These are phyloP conservation scores for Backusella tarrabulga DNA, from an alignment of 192 early-diverging fungal species.

Conservation along the genomic window DNA sequence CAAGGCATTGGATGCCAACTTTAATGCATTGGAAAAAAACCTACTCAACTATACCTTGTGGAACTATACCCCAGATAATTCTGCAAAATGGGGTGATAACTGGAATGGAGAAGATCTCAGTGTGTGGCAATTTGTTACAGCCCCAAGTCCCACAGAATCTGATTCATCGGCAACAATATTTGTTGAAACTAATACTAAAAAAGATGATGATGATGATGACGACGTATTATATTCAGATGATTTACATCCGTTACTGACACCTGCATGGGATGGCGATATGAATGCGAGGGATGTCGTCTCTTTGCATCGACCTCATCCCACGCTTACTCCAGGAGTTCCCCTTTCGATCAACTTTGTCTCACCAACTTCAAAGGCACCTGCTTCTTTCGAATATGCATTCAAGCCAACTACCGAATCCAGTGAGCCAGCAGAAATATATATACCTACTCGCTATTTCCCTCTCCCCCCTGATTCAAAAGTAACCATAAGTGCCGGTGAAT, in stretches of 20 bases:
- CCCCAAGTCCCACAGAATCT: neutral
- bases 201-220: neutral
- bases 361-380: conserved; percentile 5
- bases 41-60: conserved; percentile 52
- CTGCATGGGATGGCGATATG: neutral
- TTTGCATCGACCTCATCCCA: conserved; percentile 30
- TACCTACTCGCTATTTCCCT: conserved; percentile 47
- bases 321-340: conserved; percentile 18
- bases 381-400: conserved; percentile 8
- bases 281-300: conserved; percentile 25
- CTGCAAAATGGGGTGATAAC: conserved; percentile 46
- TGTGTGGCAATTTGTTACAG: conserved; percentile 27
- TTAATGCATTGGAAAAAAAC: conserved; percentile 44
- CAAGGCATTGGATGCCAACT: conserved; percentile 54
- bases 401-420: neutral
- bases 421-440: conserved; percentile 43
- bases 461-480: conserved; percentile 18
- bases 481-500: conserved; percentile 12
- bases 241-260: neutral
- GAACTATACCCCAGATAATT: conserved; percentile 57
- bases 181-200: neutral
- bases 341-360: conserved; percentile 12
- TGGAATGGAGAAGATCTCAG: conserved; percentile 59
- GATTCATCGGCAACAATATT: neutral
- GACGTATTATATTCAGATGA: neutral